Conservation (phyloP, 1,139 yeast genomes). For the Lodderomyces pseudojiufengensis region DNA sequence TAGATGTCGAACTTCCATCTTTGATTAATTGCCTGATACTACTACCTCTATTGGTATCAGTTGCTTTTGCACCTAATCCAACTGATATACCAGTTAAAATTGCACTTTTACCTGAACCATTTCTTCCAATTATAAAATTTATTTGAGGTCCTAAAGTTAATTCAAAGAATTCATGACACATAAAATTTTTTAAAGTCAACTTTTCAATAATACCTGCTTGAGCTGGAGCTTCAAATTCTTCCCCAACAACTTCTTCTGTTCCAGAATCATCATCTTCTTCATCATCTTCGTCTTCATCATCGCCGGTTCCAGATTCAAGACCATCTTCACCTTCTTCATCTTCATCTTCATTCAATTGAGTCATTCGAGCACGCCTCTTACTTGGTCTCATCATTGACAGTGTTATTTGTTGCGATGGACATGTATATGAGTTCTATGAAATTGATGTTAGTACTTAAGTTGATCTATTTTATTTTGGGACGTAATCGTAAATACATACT, state of each 20-base stretch:
- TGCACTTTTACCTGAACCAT: conserved; percentile 96
- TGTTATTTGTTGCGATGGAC: background rate
- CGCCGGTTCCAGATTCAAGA: background rate
- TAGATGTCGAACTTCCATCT: conserved; percentile 69
- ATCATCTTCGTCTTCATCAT: conserved; percentile 3
- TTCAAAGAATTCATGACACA: conserved; percentile 81
- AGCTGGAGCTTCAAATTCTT: conserved; percentile 24
- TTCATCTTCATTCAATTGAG: background rate
- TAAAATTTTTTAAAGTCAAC: conserved; percentile 62
- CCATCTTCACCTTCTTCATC: conserved; percentile 2
- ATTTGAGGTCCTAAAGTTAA: conserved; percentile 77
- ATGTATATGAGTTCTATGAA: background rate
- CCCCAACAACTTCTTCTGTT: conserved; percentile 8
- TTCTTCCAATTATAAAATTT: conserved; percentile 89
- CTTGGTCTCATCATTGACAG: background rate
- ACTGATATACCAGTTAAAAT: conserved; percentile 86
- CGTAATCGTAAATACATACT: no score
- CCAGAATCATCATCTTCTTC: conserved; percentile 2
- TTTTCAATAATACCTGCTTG: conserved; percentile 55
- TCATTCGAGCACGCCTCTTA: conserved; percentile 1
- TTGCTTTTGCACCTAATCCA: conserved; percentile 91
- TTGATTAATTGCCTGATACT: conserved; percentile 67
- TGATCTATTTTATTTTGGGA: no score
- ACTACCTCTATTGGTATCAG: conserved; percentile 83
- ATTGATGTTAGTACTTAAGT: background rate